Evolutionary conservation across 2,329 filamentous ascomycete genomes (phyloP), one percentile per base, ranked within the genome.

Genomic region (Metarhizium rileyi): DNA sequence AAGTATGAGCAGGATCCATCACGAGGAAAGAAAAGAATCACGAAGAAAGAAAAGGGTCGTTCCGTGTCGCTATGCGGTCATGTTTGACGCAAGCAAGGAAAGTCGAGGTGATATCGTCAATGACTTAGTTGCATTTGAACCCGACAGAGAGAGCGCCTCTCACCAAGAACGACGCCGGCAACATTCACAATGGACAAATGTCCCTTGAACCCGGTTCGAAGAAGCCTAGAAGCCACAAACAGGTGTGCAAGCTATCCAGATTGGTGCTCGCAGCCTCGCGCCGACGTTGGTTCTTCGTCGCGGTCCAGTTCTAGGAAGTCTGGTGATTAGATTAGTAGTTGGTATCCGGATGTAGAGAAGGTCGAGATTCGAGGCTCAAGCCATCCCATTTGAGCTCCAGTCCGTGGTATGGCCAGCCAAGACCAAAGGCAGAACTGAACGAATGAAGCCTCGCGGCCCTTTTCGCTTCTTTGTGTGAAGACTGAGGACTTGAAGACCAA

Each of bases 1-100:
- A 59, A 56, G 60, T 68, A 42, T 67, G 67, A 48, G 64, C 60
- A 57, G 67, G 63, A 59, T 69, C 68, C 68, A 70, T 70, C 54
- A 25, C 22, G 38, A n/a, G n/a, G 12, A 42, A 5, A 25, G 20
- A 25, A 4, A 20, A 16, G 9, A 25, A 9, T 42, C 22, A n/a
- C 22, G 38, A n/a, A 18, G 12, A 42, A 5, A 25, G 20, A 25
- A 4, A 20, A 16, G 9, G 14, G 20, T 42, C 22, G 12, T 10
- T 10, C 3, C 6, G 6, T 42, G 22, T 20, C 22, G 22, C 38
- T 42, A 25, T 42, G 38, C 38, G 10, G 25, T 23, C 38, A 42
- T 42, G 14, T 9, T 25, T 42, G 22, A 9, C 38, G 23, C 9
- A 20, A 12, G 25, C 18, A 42, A 25, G n/a, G 8, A 36, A 12